Conservation (phyloP, 1,284 basidiomycete species). For the Trichosporon inkin region DNA sequence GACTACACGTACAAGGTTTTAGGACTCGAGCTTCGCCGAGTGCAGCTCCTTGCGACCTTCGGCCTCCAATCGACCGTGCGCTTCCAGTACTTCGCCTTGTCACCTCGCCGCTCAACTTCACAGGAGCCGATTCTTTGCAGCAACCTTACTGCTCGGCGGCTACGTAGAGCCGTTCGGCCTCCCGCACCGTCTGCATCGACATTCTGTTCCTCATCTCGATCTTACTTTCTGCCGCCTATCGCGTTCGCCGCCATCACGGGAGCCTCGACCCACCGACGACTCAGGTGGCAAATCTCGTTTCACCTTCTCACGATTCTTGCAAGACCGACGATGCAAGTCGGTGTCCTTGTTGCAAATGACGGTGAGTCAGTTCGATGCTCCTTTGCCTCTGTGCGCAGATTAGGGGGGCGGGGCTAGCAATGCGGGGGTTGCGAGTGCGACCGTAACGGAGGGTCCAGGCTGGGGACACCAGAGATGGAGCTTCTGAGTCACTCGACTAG, state of each 20-base stretch:
- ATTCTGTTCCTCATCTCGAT: not conserved
- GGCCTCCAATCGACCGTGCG: too few relatives aligned
- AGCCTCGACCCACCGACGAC: not conserved
- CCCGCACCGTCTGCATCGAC: not conserved
- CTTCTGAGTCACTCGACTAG: too few relatives aligned
- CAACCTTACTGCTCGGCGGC: not conserved
- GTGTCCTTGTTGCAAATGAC: conserved; percentile 1
- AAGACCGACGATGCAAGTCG: not conserved
- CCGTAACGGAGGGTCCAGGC: too few relatives aligned
- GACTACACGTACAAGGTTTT: not conserved
- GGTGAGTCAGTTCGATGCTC: not conserved
- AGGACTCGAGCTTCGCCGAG: not conserved
- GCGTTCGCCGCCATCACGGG: not conserved
- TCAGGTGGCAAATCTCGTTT: not conserved
- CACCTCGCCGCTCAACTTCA: too few relatives aligned
- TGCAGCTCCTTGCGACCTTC: not conserved
- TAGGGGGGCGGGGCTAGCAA: too few relatives aligned
- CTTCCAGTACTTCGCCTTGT: too few relatives aligned
- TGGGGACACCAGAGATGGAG: too few relatives aligned
- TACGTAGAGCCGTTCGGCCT: not conserved
- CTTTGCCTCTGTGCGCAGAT: too few relatives aligned
- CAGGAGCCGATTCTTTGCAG: too few relatives aligned
- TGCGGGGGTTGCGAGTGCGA: too few relatives aligned
- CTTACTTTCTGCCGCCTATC: not conserved
- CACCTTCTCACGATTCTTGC: conserved; percentile 4